Evolutionary conservation across 148 eudicot genomes (phyloP).

Genomic region (Amaranthus hypochondriacus): DNA sequence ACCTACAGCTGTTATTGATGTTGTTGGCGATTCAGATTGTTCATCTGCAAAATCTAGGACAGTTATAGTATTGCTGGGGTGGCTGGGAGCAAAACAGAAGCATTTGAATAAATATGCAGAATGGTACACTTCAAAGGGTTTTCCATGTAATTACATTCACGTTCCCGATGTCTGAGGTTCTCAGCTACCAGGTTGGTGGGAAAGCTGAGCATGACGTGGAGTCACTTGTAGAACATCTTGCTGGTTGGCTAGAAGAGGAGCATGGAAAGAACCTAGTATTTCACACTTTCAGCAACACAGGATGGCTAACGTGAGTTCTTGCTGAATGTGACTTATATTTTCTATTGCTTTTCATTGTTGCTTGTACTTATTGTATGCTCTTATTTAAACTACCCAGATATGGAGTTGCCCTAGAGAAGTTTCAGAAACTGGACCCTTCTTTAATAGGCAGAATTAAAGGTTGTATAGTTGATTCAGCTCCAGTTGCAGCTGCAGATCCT

Average conservation of each 20-base stretch:
- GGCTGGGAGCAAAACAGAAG: conserved; percentile 98
- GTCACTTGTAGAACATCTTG: conserved; percentile 73
- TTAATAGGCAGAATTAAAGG: conserved; percentile 65
- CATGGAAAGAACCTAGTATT: conserved; percentile 83
- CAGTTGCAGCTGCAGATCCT: conserved; percentile 87
- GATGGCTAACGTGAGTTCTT: conserved; percentile 91
- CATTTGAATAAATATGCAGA: conserved; percentile 85
- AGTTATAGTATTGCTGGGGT: conserved; percentile 87
- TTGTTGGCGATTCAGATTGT: conserved; percentile 50
- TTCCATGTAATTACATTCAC: conserved; percentile 94
- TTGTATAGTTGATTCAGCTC: conserved; percentile 95
- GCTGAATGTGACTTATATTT: not conserved
- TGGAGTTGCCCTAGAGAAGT: conserved; percentile 77
- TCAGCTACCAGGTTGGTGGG: conserved; percentile 86
- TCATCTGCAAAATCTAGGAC: conserved; percentile 71
- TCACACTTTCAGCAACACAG: conserved; percentile 97
- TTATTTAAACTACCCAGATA: conserved; percentile 42
- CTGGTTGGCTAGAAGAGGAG: conserved; percentile 94
- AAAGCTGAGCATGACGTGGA: conserved; percentile 84
- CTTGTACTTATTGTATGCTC: conserved; percentile 10
- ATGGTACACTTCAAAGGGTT: conserved; percentile 96
- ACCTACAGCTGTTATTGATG: conserved; percentile 37
- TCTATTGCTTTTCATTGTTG: not conserved
- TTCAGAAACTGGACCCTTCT: conserved; percentile 63
- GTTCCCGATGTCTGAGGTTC: conserved; percentile 87